These are phyloP conservation scores for Tolypocladium sp. DNA, from an alignment of 2,329 filamentous ascomycete genomes.

Conservation along the genomic window DNA sequence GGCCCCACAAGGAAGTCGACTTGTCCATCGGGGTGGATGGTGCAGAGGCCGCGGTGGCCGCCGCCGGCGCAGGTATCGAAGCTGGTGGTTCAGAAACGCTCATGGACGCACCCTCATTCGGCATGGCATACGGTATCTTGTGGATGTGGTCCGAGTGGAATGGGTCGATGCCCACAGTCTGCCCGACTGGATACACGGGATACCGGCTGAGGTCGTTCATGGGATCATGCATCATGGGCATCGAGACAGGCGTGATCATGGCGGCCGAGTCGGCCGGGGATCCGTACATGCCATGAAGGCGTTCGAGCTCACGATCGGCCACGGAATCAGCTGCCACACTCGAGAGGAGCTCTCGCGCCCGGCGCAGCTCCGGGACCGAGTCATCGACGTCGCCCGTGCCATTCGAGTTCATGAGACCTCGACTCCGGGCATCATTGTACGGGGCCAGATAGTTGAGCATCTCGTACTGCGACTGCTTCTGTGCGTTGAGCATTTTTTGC, in stretches of 20 bases:
- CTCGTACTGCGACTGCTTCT: slow-evolving; percentile 48
- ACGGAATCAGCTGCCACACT: slow-evolving; percentile 41
- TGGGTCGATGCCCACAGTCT: slow-evolving; percentile 86
- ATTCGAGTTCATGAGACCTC: slow-evolving; percentile 23
- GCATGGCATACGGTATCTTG: slow-evolving; percentile 78
- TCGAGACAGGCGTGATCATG: slow-evolving; percentile 28
- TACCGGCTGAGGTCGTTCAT: slow-evolving; percentile 46
- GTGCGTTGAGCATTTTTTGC: slow-evolving; percentile 51
- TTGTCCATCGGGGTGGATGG: slow-evolving; percentile 23
- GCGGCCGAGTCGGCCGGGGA: slow-evolving; percentile 44
- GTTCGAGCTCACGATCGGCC: slow-evolving; percentile 45
- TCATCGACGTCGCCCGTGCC: slow-evolving; percentile 37
- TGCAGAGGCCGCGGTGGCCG: slow-evolving; percentile 7
- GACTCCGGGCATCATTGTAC: slow-evolving; percentile 32
- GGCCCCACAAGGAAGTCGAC: slow-evolving; percentile 41
- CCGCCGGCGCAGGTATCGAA: slow-evolving; percentile 8
- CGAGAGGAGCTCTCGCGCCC: slow-evolving; percentile 47
- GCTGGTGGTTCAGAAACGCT: slow-evolving; percentile 28
- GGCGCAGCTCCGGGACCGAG: slow-evolving; percentile 41
- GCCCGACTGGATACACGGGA: slow-evolving; percentile 84
- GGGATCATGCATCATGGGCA: slow-evolving; percentile 42
- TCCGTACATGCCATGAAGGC: slow-evolving; percentile 44
- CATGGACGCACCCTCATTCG: slow-evolving; percentile 42
- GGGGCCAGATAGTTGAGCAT: slow-evolving; percentile 47
- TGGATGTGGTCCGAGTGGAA: slow-evolving; percentile 91